Conservation (phyloP, 2,329 filamentous ascomycete genomes). For the Calonectria pseudoturangicola region DNA sequence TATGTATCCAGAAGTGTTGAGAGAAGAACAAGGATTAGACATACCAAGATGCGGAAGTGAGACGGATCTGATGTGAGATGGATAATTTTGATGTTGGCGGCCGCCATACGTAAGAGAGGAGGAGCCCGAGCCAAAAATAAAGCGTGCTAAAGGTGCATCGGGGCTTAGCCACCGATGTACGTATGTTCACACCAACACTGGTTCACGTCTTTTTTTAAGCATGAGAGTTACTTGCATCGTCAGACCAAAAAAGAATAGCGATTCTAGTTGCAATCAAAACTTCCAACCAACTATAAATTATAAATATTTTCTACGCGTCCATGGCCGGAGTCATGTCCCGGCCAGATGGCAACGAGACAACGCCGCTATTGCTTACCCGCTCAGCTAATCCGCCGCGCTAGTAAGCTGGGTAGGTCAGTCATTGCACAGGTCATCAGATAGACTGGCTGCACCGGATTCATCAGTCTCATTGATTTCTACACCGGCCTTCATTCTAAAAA, state of each 20-base stretch:
- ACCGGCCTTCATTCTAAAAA: not conserved
- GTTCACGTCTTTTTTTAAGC: not conserved
- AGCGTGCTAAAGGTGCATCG: not conserved
- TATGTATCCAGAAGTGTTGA: not conserved
- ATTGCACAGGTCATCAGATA: not conserved
- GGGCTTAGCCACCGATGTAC: conserved; percentile 3
- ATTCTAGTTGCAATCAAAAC: not conserved
- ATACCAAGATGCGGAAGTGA: not conserved
- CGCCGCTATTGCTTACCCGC: not conserved
- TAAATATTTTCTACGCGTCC: not conserved
- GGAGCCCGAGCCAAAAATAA: conserved; percentile 1
- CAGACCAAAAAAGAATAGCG: not conserved
- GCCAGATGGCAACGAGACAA: not conserved
- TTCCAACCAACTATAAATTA: not conserved
- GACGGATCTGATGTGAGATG: conserved; percentile 9
- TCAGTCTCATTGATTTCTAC: not conserved
- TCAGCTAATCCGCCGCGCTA: not conserved
- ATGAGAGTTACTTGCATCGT: not conserved
- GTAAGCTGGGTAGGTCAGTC: not conserved
- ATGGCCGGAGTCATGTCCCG: not conserved
- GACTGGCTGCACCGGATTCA: not conserved
- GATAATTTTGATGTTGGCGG: not conserved
- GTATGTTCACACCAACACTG: not conserved
- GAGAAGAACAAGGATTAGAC: not conserved
- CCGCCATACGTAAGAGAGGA: not conserved